Conservation (phyloP, 768 basidiomycete genomes). For the Leucocoprinus leucothites region DNA sequence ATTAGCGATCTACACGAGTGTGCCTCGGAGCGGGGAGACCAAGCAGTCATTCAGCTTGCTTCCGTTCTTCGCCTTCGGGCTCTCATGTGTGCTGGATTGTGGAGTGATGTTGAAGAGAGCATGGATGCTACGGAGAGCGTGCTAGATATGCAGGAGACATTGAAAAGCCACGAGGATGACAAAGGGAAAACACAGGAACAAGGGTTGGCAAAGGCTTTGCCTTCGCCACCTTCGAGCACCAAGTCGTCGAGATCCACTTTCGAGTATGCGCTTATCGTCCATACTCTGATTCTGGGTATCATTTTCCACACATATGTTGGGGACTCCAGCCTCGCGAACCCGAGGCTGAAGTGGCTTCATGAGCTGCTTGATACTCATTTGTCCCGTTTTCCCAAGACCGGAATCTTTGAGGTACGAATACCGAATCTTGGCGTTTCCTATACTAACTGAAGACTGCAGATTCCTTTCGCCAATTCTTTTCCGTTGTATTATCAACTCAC, state of each 20-base stretch:
- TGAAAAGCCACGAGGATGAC: conserved; percentile 26
- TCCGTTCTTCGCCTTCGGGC: conserved; percentile 47
- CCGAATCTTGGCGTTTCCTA: neutral
- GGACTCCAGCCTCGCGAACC: conserved; percentile 40
- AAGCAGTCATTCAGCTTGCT: conserved; percentile 27
- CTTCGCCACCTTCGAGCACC: conserved; percentile 1
- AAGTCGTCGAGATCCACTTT: neutral
- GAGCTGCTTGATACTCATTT: conserved; percentile 53
- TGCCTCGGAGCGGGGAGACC: conserved; percentile 28
- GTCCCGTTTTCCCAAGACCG: conserved; percentile 23
- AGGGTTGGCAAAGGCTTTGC: neutral
- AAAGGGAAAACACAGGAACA: conserved; percentile 18
- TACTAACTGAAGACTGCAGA: conserved; percentile 24
- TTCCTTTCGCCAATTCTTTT: conserved; percentile 33
- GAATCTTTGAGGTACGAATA: conserved; percentile 30
- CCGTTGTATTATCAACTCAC: conserved; percentile 58
- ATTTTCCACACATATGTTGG: conserved; percentile 63
- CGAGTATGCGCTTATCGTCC: conserved; percentile 40
- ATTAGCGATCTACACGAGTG: conserved; percentile 31
- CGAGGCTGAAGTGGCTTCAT: conserved; percentile 57
- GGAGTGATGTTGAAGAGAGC: conserved; percentile 57
- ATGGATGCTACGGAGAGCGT: conserved; percentile 46
- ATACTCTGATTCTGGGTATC: conserved; percentile 60
- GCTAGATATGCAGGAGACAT: conserved; percentile 42
- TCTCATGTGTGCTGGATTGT: conserved; percentile 54